Evolutionary conservation across 1,284 basidiomycete genomes (phyloP), one percentile per base, ranked within the genome.

Genomic region (Caloboletus firmus): DNA sequence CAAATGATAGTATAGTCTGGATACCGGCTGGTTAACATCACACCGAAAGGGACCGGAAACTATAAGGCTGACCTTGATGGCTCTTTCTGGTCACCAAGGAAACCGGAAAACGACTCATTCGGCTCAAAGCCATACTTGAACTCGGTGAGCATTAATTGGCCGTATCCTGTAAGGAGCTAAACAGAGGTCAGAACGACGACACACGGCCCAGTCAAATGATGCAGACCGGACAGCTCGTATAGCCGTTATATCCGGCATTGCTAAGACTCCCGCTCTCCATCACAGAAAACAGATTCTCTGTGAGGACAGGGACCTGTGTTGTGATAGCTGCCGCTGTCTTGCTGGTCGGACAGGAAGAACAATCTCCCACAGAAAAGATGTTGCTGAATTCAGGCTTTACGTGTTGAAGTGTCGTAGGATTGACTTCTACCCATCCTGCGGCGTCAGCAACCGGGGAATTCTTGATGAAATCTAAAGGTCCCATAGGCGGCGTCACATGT

Each of bases 301-400:
- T 85, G 46, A 98, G 78, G 2, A 99, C 88, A n/a, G 96, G 96
- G 0, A 91, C 87, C 71, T 99, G 93, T 0, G 84, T 84, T 2
- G 91, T 94, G 65, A 98, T 91, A 1, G 95, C 96, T 3, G 96
- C 95, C 0, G 91, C 93, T 1, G 96, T 99, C 80, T 97, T 99
- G 72, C 91, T 94, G 13, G 94, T 98, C 7, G 95, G 95, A 41
- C 97, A 75, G 49, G 87, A 92, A 26, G 92, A 91, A 59, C 90
- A 91, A 69, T 99, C 96, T 26, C 96, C 96, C 20, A 97, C 69
- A 9, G 91, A 82, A 72, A 95, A 98, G 32, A 98, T 81, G 72
- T 98, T 98, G 52, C 78, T 74, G 69, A 77, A 91, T 64, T 85
- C 83, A 4, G 84, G 79, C 58, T 95, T 94, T 57, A 81, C 85